Evolutionary conservation across 495 filamentous ascomycete genomes (phyloP).

Genomic region (Paragyromitra xinjiangensis): DNA sequence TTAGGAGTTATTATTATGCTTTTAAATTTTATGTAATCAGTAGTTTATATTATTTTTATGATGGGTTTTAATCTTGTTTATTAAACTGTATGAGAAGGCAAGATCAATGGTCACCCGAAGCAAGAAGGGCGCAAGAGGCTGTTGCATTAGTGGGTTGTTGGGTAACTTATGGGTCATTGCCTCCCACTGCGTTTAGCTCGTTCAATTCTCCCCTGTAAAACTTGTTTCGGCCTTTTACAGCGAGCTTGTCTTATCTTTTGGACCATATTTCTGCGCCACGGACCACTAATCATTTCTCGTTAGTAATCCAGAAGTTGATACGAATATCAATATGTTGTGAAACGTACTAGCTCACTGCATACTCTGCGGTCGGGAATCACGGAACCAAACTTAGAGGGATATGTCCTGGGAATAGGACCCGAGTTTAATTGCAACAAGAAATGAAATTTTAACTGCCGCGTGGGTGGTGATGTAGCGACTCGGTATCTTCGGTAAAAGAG

Average conservation of each 20-base stretch:
- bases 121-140: neutral
- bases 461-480: neutral
- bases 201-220: neutral
- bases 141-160: neutral
- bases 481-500: neutral
- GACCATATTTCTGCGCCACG: neutral
- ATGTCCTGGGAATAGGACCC: neutral
- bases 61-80: neutral
- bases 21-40: neutral
- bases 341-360: neutral
- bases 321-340: neutral
- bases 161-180: neutral
- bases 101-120: neutral
- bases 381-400: neutral
- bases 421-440: neutral
- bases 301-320: neutral
- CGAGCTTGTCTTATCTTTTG: neutral
- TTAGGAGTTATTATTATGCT: conserved; percentile 31
- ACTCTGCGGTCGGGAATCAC: neutral
- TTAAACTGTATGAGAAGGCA: neutral
- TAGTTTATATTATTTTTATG: conserved; percentile 10
- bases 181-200: neutral
- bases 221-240: neutral
- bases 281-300: neutral
- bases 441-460: neutral